A percentile compares a stretch with the other conserved stretches of the same genome.
phyloP scores from a whole-genome alignment of 345 rosid genomes.

The Murraya paniculata region DNA sequence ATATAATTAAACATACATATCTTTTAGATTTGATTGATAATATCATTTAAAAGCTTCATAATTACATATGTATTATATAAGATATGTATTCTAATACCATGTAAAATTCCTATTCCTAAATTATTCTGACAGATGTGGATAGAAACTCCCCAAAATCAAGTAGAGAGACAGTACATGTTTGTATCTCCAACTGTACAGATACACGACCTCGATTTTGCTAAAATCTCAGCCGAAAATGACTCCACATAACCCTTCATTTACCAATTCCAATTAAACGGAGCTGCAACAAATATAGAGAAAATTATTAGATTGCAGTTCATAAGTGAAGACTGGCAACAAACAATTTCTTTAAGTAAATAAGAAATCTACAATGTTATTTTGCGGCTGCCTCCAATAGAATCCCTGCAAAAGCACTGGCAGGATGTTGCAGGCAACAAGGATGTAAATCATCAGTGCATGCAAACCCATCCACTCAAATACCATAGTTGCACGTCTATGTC shows the following conservation, averaged over 20 bases:
- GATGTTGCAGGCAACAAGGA: conserved; percentile 67
- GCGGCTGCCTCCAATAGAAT: conserved; percentile 70
- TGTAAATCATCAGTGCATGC: conserved; percentile 64
- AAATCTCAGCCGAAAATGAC: neutral
- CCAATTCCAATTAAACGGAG: conserved; percentile 45
- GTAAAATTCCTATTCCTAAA: neutral
- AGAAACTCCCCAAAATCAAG: neutral
- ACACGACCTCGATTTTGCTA: neutral
- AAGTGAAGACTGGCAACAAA: neutral
- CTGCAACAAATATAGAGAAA: conserved; percentile 26
- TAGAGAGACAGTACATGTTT: neutral
- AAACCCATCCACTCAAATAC: conserved; percentile 84
- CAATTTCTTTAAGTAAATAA: neutral
- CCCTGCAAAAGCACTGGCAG: conserved; percentile 66
- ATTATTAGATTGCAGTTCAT: neutral
- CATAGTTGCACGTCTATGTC: conserved; percentile 40
- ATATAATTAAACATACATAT: neutral
- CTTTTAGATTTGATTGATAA: neutral
- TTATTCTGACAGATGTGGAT: neutral
- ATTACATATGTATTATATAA: neutral
- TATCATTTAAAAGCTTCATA: neutral
- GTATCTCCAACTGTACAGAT: neutral
- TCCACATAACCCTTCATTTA: conserved; percentile 15
- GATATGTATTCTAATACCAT: neutral
- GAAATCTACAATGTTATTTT: conserved; percentile 63